Evolutionary conservation across 1,284 basidiomycete species (phyloP), one percentile per base, ranked within the genome.

Genomic region (Rhodotorula sp.): DNA sequence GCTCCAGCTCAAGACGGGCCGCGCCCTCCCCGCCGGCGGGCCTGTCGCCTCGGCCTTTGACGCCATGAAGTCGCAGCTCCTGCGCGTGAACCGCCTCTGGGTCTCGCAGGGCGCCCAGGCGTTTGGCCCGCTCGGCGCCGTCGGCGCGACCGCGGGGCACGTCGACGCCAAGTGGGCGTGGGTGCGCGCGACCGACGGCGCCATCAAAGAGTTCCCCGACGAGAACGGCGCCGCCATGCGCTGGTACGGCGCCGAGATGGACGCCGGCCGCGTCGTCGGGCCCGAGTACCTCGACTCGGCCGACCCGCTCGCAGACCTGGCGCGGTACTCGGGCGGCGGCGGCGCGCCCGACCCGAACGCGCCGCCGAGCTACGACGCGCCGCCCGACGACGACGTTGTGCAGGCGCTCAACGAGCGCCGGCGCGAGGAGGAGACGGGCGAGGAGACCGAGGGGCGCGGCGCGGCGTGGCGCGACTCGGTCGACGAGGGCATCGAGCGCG

Each of bases 121-220:
- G 17, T 73, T 76, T 34, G 75, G 75, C 2, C 63, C 67, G n/a
- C 61, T 76, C 16, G 75, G 75, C 27, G 53, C 70, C 19, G 61
- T 76, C 13, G 75, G 75, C 21, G 54, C 66, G 41, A 68, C 70
- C 8, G 68, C 61, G 42, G 68, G 65, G 0, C 54, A 64, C 23
- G 42, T 64, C 8, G 64, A 69, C 25, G 73, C 73, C 4, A 58
- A 61, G 34, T 49, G 53, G 42, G 73, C 73, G 1, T 76, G 75
- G 75, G 68, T 64, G 0, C 73, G 73, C 45, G 75, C 75, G 34
- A 76, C 75, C 25, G 73, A 74, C 53, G 69, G 67, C 27, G 73
- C 73, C 49, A 55, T 76, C 54, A 75, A 70, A 53, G 25, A 23
- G 1, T 74, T 76, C 62, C 66, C 68, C 19, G 23, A 49, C n/a